Conservation (phyloP, 306 rosid genomes). For the Corylus avellana region DNA sequence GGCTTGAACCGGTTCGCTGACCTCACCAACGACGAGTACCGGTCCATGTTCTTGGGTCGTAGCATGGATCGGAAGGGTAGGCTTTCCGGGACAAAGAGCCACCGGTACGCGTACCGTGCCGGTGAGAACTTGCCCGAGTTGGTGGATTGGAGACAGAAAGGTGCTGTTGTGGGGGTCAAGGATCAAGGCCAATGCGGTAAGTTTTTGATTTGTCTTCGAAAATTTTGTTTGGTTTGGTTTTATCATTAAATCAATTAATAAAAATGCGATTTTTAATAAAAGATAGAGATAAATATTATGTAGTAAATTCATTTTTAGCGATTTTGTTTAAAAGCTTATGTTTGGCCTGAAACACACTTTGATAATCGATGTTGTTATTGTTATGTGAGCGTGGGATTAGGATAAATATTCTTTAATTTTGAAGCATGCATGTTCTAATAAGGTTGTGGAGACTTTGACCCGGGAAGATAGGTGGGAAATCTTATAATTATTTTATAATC, state of each 20-base stretch:
- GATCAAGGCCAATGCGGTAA: conserved; percentile 98
- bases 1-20: conserved; percentile 79
- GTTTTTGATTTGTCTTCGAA: conserved; percentile 10
- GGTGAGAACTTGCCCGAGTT: conserved; percentile 59
- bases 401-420: not conserved
- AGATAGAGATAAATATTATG: too few relatives aligned
- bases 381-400: not conserved
- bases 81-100: conserved; percentile 28
- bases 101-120: conserved; percentile 44
- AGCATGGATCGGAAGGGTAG: conserved; percentile 7
- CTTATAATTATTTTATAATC: not conserved
- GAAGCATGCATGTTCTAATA: not conserved
- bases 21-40: conserved; percentile 73
- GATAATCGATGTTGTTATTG: not conserved
- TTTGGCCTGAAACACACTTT: not conserved
- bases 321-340: too few relatives aligned
- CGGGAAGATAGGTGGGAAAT: not conserved
- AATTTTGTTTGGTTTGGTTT: not conserved
- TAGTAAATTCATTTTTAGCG: too few relatives aligned
- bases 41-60: conserved; percentile 48
- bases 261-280: too few relatives aligned
- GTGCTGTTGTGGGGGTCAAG: conserved; percentile 69
- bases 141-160: conserved; percentile 81
- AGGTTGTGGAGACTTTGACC: conserved; percentile 14
- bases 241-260: too few relatives aligned